Evolutionary conservation across 345 rosid species (phyloP).

Genomic region (Camelina sativa): DNA sequence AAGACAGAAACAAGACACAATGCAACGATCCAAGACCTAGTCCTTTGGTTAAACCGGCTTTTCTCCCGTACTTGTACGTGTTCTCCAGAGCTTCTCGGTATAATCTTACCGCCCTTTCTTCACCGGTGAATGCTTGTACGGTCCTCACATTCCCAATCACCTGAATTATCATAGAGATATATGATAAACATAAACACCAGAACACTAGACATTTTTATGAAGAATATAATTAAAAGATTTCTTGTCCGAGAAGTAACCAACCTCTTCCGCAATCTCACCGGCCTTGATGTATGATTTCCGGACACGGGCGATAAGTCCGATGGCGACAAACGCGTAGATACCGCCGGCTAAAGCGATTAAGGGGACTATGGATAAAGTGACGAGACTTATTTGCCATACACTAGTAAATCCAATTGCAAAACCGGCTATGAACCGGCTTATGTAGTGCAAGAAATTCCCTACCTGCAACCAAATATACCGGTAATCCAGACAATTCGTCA

Average conservation of each 20-base stretch:
- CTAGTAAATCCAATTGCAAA: conserved; percentile 83
- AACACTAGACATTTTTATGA: neutral
- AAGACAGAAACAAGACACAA: conserved; percentile 81
- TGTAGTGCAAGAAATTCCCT: conserved; percentile 92
- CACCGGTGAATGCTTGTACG: conserved; percentile 95
- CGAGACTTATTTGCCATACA: conserved; percentile 96
- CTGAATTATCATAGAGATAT: conserved; percentile 42
- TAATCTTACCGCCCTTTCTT: conserved; percentile 78
- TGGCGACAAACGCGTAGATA: conserved; percentile 77
- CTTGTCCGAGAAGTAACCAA: conserved; percentile 35
- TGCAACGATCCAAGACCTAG: conserved; percentile 89
- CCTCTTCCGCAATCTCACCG: conserved; percentile 98
- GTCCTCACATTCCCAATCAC: conserved; percentile 96
- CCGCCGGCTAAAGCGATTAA: conserved; percentile 95
- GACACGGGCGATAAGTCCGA: conserved; percentile 76
- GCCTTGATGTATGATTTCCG: conserved; percentile 91
- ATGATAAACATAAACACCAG: neutral
- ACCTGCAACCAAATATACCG: conserved; percentile 53
- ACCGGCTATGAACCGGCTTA: conserved; percentile 86
- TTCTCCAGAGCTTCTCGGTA: conserved; percentile 72
- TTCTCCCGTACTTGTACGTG: conserved; percentile 76
- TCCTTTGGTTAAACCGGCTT: conserved; percentile 91
- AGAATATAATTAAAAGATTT: neutral
- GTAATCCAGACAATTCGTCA: neutral
- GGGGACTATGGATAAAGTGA: conserved; percentile 92